Evolutionary conservation across 192 early-diverging fungal genomes (phyloP).

Genomic region (Powellomyces hirtus): DNA sequence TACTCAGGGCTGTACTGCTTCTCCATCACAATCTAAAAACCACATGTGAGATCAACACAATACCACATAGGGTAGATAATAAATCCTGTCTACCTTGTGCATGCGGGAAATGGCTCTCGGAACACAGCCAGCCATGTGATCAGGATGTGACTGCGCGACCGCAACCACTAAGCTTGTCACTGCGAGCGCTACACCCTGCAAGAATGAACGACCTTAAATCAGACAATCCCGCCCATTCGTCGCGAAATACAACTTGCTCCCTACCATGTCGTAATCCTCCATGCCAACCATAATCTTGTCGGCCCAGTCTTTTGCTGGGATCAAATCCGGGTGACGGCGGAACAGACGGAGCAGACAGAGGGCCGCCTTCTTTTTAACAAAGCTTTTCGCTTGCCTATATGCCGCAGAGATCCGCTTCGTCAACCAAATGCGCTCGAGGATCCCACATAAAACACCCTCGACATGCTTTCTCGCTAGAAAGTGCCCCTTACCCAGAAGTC

Average conservation of each 20-base stretch:
- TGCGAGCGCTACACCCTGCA: slow-evolving; percentile 78
- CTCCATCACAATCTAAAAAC: slow-evolving; percentile 73
- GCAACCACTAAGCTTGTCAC: slow-evolving; percentile 85
- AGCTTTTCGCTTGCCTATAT: slow-evolving; percentile 48
- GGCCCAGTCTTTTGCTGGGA: slow-evolving; percentile 86
- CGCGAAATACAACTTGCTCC: not conserved
- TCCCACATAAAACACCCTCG: no score
- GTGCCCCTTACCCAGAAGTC: slow-evolving; percentile 76
- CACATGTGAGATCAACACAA: not conserved
- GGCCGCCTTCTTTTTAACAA: slow-evolving; percentile 97
- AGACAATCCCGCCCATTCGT: slow-evolving; percentile 1
- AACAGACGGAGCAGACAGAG: slow-evolving; percentile 86
- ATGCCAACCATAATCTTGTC: slow-evolving; percentile 75
- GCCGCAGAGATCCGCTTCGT: no score
- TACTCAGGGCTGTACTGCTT: slow-evolving; percentile 81
- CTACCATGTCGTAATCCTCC: slow-evolving; percentile 83
- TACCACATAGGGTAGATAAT: not conserved
- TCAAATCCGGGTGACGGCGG: slow-evolving; percentile 84
- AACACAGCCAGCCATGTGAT: slow-evolving; percentile 72
- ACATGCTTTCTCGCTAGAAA: no score
- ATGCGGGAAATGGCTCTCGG: slow-evolving; percentile 77
- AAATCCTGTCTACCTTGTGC: slow-evolving; percentile 56
- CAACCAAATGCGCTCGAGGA: no score
- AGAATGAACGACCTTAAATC: slow-evolving; percentile 3
- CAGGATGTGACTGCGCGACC: slow-evolving; percentile 86